Percentiles rank a stretch among this genome's conserved stretches.
Evolutionary conservation across 2,329 filamentous ascomycete genomes (phyloP).

Genomic region (Fusarium compactum): DNA sequence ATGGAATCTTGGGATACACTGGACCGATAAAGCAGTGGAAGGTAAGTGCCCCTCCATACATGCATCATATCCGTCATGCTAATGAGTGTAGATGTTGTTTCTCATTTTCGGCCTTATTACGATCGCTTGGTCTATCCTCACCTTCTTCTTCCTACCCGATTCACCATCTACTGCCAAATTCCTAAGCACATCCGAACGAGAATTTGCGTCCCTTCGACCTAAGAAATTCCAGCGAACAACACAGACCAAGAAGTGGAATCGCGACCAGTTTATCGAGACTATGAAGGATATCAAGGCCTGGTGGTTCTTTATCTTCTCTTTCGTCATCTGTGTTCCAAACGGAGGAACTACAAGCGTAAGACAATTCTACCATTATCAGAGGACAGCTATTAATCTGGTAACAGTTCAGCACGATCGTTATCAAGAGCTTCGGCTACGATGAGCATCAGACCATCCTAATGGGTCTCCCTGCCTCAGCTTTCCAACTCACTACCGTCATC

Average conservation of each 20-base stretch:
- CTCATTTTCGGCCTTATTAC: conserved; percentile 18
- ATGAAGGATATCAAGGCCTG: conserved; percentile 15
- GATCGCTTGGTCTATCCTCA: conserved; percentile 7
- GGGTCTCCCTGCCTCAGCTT: conserved; percentile 17
- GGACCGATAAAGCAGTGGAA: conserved; percentile 13
- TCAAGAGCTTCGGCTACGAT: conserved; percentile 18
- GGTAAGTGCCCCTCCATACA: rapidly evolving
- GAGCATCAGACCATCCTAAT: conserved; percentile 21
- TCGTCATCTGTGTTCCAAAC: conserved; percentile 19
- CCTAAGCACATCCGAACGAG: conserved; percentile 5
- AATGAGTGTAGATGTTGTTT: background rate
- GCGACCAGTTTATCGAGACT: background rate
- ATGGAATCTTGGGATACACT: background rate
- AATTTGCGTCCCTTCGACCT: conserved; percentile 1
- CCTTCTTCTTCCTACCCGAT: conserved; percentile 12
- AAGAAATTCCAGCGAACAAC: conserved; percentile 28
- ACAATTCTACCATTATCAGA: too few relatives aligned
- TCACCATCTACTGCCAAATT: background rate
- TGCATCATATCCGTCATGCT: rapidly evolving
- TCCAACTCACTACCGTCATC: conserved; percentile 11
- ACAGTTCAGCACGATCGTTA: conserved; percentile 22
- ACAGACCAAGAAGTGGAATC: conserved; percentile 19
- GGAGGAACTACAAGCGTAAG: conserved; percentile 1
- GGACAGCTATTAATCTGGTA: background rate
- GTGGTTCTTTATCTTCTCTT: conserved; percentile 27